Conservation (phyloP, 768 basidiomycete genomes). For the Phanerodontia chrysosporium region DNA sequence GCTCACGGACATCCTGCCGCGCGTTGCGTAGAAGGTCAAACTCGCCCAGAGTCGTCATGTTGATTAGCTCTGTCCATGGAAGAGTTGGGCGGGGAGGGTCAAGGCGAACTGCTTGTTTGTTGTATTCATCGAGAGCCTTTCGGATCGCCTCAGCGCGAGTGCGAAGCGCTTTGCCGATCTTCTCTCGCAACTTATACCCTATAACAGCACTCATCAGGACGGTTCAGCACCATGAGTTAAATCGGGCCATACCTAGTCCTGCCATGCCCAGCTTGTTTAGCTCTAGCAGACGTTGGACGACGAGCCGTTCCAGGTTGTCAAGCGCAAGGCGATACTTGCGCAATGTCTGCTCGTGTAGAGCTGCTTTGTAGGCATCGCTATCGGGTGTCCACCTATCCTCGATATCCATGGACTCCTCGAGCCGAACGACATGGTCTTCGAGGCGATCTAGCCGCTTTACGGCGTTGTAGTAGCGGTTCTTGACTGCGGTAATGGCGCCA, state of each 20-base stretch:
- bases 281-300: constrained; percentile 28
- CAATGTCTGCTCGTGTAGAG: not conserved
- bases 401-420: constrained; percentile 15
- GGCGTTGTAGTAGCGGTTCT: not conserved
- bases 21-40: constrained; percentile 32
- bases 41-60: constrained; percentile 17
- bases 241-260: constrained; percentile 18
- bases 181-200: constrained; percentile 32
- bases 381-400: constrained; percentile 13
- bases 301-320: constrained; percentile 27
- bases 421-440: not conserved
- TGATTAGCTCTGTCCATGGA: constrained; percentile 9
- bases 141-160: constrained; percentile 28
- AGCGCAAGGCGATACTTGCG: constrained; percentile 21
- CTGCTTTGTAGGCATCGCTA: constrained; percentile 10
- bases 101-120: constrained; percentile 21
- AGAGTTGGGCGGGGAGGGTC: constrained; percentile 14
- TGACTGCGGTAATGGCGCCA: not conserved
- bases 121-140: constrained; percentile 29
- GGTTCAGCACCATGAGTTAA: not conserved
- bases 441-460: not conserved
- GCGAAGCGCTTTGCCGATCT: constrained; percentile 32
- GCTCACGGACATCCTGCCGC: constrained; percentile 23
- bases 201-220: not conserved
- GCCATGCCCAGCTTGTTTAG: constrained; percentile 24